Conservation (phyloP, 192 early-diverging fungal species). For the Spinellus fusiger region DNA sequence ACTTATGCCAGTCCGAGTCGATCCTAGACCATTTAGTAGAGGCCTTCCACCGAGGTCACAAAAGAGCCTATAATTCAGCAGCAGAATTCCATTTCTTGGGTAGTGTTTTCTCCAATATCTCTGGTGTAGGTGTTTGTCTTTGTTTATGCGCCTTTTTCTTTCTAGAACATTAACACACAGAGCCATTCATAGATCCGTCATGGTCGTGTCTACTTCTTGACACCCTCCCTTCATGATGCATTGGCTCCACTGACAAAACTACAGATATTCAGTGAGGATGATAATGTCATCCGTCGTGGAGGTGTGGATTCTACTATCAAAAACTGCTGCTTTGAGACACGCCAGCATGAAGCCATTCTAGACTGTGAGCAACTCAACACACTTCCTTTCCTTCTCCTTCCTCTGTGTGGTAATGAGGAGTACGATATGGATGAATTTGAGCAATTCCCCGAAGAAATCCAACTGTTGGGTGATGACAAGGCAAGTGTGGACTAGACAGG, state of each 20-base stretch:
- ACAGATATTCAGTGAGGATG: constrained; percentile 79
- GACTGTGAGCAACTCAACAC: constrained; percentile 70
- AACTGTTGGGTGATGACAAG: constrained; percentile 77
- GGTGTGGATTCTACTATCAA: constrained; percentile 86
- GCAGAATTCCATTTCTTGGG: constrained; percentile 83
- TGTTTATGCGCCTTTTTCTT: not conserved
- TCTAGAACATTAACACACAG: not conserved
- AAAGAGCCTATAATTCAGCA: constrained; percentile 69
- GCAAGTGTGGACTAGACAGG: not conserved
- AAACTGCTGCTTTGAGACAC: constrained; percentile 78
- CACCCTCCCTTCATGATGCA: constrained; percentile 54
- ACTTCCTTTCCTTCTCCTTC: constrained; percentile 83
- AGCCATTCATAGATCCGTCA: constrained; percentile 38
- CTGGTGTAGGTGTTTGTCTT: constrained; percentile 36
- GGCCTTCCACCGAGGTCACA: constrained; percentile 79
- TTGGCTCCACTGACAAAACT: constrained; percentile 77
- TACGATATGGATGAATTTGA: constrained; percentile 93
- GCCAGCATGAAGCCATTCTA: constrained; percentile 60
- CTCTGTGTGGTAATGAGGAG: constrained; percentile 88
- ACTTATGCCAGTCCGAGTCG: constrained; percentile 36
- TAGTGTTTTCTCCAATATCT: constrained; percentile 88
- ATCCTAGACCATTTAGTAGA: constrained; percentile 85
- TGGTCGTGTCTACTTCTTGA: constrained; percentile 69
- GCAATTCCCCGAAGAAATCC: constrained; percentile 87
- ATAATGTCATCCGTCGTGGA: constrained; percentile 79